phyloP scores from a whole-genome alignment of 2,329 filamentous ascomycete genomes.

The Pseudogymnoascus sp. region DNA sequence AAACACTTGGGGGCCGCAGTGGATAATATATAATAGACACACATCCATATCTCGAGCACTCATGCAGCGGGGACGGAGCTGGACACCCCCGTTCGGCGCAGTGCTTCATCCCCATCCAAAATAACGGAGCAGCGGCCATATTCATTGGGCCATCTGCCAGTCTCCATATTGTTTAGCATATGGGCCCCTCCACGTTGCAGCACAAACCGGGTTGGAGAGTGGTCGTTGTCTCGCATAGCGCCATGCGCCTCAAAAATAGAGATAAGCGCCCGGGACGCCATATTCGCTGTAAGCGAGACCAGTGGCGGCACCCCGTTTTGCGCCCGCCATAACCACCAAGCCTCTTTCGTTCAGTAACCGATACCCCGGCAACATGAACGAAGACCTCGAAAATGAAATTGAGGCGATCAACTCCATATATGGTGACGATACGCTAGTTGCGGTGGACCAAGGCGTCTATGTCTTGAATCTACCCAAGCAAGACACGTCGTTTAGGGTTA shows the following conservation, averaged over 20 bases:
- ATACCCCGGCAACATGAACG: slow-evolving; percentile 20
- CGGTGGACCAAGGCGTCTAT: slow-evolving; percentile 39
- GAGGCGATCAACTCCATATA: slow-evolving; percentile 82
- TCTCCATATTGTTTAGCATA: slow-evolving; percentile 8
- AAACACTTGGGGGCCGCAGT: background rate
- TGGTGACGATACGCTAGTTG: slow-evolving; percentile 52
- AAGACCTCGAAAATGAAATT: slow-evolving; percentile 58
- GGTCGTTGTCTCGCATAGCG: background rate
- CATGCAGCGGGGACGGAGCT: background rate
- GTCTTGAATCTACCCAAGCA: slow-evolving; percentile 56
- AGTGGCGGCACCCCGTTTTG: background rate
- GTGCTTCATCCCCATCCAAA: background rate
- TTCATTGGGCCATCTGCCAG: background rate
- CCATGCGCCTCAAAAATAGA: slow-evolving; percentile 4
- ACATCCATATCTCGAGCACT: background rate
- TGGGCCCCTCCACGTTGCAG: background rate
- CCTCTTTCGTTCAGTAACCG: background rate
- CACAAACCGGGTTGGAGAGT: background rate
- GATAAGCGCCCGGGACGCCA: slow-evolving; percentile 4
- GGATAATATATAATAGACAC: background rate
- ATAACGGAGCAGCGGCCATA: background rate
- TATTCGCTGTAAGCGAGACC: slow-evolving; percentile 1
- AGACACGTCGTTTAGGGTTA: slow-evolving; percentile 50
- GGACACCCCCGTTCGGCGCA: background rate
- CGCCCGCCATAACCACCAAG: background rate